phyloP scores from a whole-genome alignment of 176 grass and related monocot genomes.

The Carex myosuroides region DNA sequence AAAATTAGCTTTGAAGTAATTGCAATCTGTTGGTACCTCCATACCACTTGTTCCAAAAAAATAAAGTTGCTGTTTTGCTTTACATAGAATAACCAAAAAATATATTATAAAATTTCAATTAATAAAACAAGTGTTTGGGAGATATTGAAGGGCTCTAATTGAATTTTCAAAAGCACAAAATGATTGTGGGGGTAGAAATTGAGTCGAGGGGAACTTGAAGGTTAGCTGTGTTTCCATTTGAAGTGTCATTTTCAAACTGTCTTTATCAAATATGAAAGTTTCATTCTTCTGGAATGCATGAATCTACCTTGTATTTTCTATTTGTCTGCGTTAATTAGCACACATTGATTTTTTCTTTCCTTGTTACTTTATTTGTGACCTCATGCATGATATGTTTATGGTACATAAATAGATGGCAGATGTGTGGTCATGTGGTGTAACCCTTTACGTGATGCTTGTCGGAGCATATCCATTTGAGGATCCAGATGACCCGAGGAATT shows the following conservation, averaged over 20 bases:
- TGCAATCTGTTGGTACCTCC: neutral
- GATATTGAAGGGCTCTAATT: neutral
- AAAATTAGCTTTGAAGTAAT: neutral
- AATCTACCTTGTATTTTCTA: neutral
- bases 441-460: slow-evolving; percentile 86
- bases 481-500: slow-evolving; percentile 75
- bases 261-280: neutral
- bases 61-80: neutral
- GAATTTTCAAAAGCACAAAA: neutral
- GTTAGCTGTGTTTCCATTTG: neutral
- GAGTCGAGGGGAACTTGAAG: neutral
- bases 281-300: neutral
- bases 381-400: neutral
- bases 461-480: slow-evolving; percentile 89
- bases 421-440: slow-evolving; percentile 91
- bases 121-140: neutral
- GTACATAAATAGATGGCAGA: slow-evolving; percentile 53
- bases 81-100: neutral
- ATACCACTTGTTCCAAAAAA: neutral
- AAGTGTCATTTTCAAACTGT: neutral
- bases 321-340: neutral
- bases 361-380: slow-evolving; percentile 1
- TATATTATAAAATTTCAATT: neutral
- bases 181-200: slow-evolving; percentile 1
- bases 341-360: neutral